Percentiles rank a stretch among this genome's conserved stretches.
Conservation (phyloP, 129 eudicot genomes). For the Silybum marianum region DNA sequence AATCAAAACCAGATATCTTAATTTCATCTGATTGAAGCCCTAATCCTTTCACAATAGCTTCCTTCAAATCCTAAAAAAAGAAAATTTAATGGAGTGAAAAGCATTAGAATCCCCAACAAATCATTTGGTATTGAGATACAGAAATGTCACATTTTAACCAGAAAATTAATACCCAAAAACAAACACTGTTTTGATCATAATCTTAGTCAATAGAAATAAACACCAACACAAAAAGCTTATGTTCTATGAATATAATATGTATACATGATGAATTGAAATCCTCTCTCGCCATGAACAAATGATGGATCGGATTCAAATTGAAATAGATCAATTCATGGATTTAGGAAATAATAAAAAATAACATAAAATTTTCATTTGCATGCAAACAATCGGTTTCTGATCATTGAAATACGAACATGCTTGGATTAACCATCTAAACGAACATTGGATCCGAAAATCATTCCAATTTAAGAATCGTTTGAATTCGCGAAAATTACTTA, state of each 20-base stretch:
- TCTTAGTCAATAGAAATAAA: not conserved
- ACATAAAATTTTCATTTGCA: not conserved
- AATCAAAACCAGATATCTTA: conserved; percentile 86
- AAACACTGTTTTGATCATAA: not conserved
- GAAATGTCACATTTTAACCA: not conserved
- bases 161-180: not conserved
- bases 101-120: conserved; percentile 6
- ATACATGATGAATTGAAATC: not conserved
- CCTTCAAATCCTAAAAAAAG: conserved; percentile 78
- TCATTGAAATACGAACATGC: not conserved
- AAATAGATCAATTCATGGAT: not conserved
- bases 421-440: conserved; percentile 1
- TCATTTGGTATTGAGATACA: not conserved
- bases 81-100: not conserved
- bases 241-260: not conserved
- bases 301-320: conserved; percentile 2
- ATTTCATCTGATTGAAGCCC: conserved; percentile 90
- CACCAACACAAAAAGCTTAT: not conserved
- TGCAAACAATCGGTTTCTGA: not conserved
- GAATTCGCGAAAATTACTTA: conserved; percentile 29
- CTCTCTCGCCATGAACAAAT: not conserved
- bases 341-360: not conserved
- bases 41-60: conserved; percentile 87
- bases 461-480: not conserved
- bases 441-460: not conserved